A percentile compares a stretch with the other conserved stretches of the same genome.
phyloP scores from a whole-genome alignment of 1,284 basidiomycete genomes.

The Trichosporon ovoides region DNA sequence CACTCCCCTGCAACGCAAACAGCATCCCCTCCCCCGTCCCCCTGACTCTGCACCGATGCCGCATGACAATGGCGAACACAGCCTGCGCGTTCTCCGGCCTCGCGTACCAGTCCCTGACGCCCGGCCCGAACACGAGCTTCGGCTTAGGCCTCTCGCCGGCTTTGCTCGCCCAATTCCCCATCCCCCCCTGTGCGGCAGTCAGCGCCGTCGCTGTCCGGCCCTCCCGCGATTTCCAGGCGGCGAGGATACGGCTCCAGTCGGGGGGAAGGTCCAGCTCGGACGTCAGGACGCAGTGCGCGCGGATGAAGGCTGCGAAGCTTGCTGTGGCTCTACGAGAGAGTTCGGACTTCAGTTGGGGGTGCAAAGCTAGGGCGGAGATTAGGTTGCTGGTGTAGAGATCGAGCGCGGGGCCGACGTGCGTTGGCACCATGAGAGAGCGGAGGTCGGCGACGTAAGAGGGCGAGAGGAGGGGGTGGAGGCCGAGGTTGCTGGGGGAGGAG shows the following conservation, averaged over 20 bases:
- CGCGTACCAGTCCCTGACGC: conserved; percentile 30
- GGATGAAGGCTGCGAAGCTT: conserved; percentile 28
- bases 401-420: conserved; percentile 41
- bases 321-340: conserved; percentile 27
- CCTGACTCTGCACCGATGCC: conserved; percentile 32
- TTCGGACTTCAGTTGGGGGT: conserved; percentile 30
- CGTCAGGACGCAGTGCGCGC: conserved; percentile 34
- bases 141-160: conserved; percentile 38
- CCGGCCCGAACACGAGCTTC: conserved; percentile 7
- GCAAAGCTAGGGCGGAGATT: conserved; percentile 32
- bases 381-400: conserved; percentile 38
- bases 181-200: conserved; percentile 26
- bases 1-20: conserved; percentile 30
- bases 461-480: conserved; percentile 18
- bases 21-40: conserved; percentile 30
- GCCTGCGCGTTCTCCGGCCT: conserved; percentile 31
- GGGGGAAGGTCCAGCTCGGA: conserved; percentile 26
- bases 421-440: conserved; percentile 30
- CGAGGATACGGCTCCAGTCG: conserved; percentile 21
- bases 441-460: conserved; percentile 29
- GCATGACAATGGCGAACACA: conserved; percentile 29
- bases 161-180: conserved; percentile 33
- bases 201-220: not conserved
- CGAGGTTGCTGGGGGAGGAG: conserved; percentile 15
- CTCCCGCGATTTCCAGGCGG: conserved; percentile 8